phyloP scores from a whole-genome alignment of 495 filamentous ascomycete species.

The Penicillium robsamsonii region DNA sequence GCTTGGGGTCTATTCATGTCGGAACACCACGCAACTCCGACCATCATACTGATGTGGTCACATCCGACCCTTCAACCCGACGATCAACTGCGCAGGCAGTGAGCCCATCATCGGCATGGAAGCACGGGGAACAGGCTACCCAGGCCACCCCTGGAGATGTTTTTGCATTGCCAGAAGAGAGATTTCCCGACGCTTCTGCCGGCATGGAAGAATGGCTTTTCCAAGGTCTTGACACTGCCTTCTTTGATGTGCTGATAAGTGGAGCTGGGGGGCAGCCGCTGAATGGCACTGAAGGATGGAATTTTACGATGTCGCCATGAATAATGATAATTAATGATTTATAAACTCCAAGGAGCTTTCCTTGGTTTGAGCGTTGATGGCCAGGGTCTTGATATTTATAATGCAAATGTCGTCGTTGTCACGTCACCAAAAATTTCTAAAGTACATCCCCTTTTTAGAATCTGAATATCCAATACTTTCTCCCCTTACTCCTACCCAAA shows the following conservation, averaged over 20 bases:
- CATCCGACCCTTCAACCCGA: background rate
- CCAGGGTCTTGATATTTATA: background rate
- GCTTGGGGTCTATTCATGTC: constrained; percentile 2
- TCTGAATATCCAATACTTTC: no score
- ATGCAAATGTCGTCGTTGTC: no score
- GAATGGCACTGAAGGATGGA: background rate
- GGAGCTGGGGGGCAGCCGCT: constrained; percentile 1
- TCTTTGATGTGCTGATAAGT: constrained; percentile 1
- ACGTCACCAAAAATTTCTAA: no score
- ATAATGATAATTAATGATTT: background rate
- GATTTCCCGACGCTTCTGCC: background rate
- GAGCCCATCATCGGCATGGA: background rate
- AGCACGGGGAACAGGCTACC: background rate
- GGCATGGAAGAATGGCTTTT: constrained; percentile 4
- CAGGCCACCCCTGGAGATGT: background rate
- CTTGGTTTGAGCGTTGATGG: background rate
- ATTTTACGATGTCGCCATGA: background rate
- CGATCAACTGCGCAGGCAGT: background rate
- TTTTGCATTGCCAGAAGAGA: background rate
- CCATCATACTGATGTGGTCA: background rate
- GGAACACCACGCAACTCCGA: background rate
- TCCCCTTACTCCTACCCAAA: no score
- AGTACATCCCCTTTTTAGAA: no score
- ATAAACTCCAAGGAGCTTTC: background rate
- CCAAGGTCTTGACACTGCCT: constrained; percentile 1